Evolutionary conservation across 2,329 filamentous ascomycete genomes (phyloP), one percentile per base, ranked within the genome.

Genomic region (Didymella arachidicola): DNA sequence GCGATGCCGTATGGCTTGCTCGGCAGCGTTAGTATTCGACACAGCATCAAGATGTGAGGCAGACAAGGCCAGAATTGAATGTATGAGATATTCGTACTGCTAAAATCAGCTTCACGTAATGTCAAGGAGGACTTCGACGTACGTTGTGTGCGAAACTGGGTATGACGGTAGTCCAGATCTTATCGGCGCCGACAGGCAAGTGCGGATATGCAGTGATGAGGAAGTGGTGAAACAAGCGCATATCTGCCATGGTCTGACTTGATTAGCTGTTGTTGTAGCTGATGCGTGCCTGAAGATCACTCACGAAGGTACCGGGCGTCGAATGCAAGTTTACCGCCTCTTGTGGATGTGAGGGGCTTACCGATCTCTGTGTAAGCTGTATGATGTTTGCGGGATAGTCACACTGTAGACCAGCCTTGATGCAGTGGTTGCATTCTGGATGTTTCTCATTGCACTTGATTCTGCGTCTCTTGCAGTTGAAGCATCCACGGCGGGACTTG

Each of bases 391-490:
- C 74, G 4, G 87, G 86, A 72, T 89, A 89, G 70, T 87, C 84
- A 77, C 87, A 89, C 49, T 83, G 81, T 52, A 89, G 75, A 0
- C 85, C 85, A 38, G 84, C 84, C 76, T 88, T 89, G 51, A 80
- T 73, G 71, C 87, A 90, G 69, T 89, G 86, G 1, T 82, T 83
- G 67, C 87, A 90, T 11, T 83, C 78, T 27, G 87, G 87, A 29
- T 79, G 82, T n/a, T 80, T 86, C 73, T 89, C 87, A 76, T 88
- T 87, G 71, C 87, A 89, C 83, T 89, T 89, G 72, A 90, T 89
- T 58, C 87, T 83, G 39, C 87, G 79, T 55, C 84, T 80, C 74
- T 89, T 89, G 78, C 87, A 90, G 71, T 88, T 88, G 72, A 83
- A 89, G 74, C 87, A 89, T 8, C 87, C 87, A 16, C 83, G 79